A percentile compares a stretch with the other conserved stretches of the same genome.
Evolutionary conservation across 164 flowering plant species (phyloP).

Genomic region (Berberis vulgaris): DNA sequence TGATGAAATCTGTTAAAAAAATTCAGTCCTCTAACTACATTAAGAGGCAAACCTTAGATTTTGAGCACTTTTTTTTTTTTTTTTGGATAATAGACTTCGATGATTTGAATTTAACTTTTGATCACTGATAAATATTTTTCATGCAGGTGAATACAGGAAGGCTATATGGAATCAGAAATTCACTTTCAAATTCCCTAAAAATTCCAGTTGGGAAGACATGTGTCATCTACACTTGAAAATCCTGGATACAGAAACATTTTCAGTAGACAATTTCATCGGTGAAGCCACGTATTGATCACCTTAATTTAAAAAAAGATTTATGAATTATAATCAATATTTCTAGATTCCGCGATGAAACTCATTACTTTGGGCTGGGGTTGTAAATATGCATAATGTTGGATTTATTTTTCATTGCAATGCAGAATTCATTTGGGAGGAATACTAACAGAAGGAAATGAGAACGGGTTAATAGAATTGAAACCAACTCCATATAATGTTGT

Average conservation of each 20-base stretch:
- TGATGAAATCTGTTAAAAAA: too few species aligned
- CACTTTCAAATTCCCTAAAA: slow-evolving; percentile 27
- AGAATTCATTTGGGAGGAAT: slow-evolving; percentile 72
- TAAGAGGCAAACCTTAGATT: too few species aligned
- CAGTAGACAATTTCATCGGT: slow-evolving; percentile 55
- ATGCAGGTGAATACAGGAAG: slow-evolving; percentile 41
- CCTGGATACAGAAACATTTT: slow-evolving; percentile 34
- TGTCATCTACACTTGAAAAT: slow-evolving; percentile 51
- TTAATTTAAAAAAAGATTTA: too few species aligned
- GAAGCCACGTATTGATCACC: slow-evolving; percentile 36
- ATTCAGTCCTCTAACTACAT: too few species aligned
- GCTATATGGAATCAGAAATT: slow-evolving; percentile 72
- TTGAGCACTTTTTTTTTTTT: too few species aligned
- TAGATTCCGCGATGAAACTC: too few species aligned
- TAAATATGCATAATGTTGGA: not conserved
- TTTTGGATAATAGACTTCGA: too few species aligned
- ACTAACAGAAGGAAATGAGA: slow-evolving; percentile 43
- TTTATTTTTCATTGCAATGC: slow-evolving; percentile 5
- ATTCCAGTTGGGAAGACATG: slow-evolving; percentile 23
- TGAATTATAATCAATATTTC: too few species aligned
- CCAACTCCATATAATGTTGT: slow-evolving; percentile 70
- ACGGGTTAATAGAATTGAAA: slow-evolving; percentile 40
- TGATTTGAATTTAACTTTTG: too few species aligned
- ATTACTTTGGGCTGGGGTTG: too few species aligned
- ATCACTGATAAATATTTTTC: not conserved